These are phyloP conservation scores for Malus fusca DNA, from an alignment of 306 rosid species.

Conservation along the genomic window DNA sequence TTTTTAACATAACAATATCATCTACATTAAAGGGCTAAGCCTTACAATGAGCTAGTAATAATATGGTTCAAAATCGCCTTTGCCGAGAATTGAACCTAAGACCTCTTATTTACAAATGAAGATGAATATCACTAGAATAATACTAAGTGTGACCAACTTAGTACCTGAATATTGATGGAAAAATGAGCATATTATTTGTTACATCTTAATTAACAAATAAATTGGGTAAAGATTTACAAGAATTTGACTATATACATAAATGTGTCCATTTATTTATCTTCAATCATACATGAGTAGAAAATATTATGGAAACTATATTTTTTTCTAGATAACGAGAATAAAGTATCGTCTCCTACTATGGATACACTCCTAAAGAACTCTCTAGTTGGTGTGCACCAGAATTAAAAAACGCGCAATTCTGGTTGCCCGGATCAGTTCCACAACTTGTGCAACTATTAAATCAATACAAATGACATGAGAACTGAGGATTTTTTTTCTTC, in stretches of 20 bases:
- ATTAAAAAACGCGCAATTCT: no score
- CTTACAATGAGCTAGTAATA: no score
- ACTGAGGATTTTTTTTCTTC: background rate
- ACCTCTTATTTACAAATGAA: no score
- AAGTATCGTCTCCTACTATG: background rate
- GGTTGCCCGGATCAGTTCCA: background rate
- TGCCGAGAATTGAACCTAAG: no score
- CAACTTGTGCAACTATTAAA: background rate
- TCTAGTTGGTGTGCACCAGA: background rate
- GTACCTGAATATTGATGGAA: background rate
- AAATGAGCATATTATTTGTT: background rate
- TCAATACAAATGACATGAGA: background rate
- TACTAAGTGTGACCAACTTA: background rate
- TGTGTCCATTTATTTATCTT: background rate
- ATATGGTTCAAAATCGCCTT: no score
- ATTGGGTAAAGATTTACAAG: background rate
- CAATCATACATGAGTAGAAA: background rate
- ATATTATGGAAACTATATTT: background rate
- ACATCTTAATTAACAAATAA: background rate
- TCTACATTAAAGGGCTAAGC: no score
- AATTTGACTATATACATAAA: no score
- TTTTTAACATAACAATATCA: no score
- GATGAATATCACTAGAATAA: fast-evolving
- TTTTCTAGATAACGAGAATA: background rate
- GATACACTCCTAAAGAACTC: no score